Percentiles rank a stretch among this genome's conserved stretches.
Evolutionary conservation across 2,329 filamentous ascomycete species (phyloP).

Genomic region (Epichloe baconii): DNA sequence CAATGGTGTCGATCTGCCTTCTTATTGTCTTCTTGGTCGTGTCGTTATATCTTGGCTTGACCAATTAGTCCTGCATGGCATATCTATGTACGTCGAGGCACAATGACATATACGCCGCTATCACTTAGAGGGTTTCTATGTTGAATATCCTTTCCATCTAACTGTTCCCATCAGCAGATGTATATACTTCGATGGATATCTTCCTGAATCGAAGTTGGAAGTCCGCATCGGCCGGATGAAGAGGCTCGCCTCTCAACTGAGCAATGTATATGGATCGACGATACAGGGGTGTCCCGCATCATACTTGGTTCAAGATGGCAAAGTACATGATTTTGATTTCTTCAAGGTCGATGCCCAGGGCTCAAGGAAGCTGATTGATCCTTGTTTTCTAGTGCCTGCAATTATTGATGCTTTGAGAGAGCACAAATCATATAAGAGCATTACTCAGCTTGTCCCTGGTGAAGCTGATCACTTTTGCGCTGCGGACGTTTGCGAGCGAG

Average conservation of each 20-base stretch:
- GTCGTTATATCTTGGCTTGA: conserved; percentile 51
- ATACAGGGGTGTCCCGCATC: conserved; percentile 13
- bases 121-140: background rate
- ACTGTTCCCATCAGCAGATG: conserved; percentile 24
- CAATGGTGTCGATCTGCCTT: conserved; percentile 41
- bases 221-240: conserved; percentile 50
- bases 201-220: conserved; percentile 53
- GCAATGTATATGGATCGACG: conserved; percentile 27
- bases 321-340: conserved; percentile 9
- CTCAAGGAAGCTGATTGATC: conserved; percentile 28
- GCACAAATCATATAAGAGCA: conserved; percentile 26
- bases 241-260: conserved; percentile 41
- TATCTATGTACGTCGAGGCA: conserved; percentile 43
- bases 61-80: conserved; percentile 37
- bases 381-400: conserved; percentile 65
- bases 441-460: conserved; percentile 54
- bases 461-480: conserved; percentile 82
- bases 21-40: conserved; percentile 49
- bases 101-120: background rate
- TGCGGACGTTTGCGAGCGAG: conserved; percentile 37
- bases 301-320: conserved; percentile 9
- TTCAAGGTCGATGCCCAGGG: conserved; percentile 13
- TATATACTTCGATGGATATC: conserved; percentile 76
- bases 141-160: background rate
- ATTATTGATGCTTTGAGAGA: conserved; percentile 56